These are phyloP conservation scores for Allium sativum DNA, from an alignment of 106 monocot genomes.

Conservation along the genomic window DNA sequence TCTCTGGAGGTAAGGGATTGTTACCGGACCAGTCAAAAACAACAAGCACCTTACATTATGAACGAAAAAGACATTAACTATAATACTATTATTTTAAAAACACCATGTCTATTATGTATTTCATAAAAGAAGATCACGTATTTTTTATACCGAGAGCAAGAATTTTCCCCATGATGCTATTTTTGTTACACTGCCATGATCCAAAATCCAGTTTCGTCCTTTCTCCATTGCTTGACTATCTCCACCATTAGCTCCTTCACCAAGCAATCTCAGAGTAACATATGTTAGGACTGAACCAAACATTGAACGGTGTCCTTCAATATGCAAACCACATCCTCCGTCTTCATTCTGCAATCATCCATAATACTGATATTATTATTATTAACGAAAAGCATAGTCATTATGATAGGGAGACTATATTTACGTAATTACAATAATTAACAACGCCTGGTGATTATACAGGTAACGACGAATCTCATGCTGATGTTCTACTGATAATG, in stretches of 20 bases:
- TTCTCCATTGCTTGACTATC: conserved; percentile 65
- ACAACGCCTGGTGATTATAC: conserved; percentile 30
- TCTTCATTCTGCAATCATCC: conserved; percentile 57
- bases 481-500: conserved; percentile 26
- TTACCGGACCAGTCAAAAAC: conserved; percentile 92
- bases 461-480: conserved; percentile 35
- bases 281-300: conserved; percentile 70
- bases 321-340: conserved; percentile 89
- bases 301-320: conserved; percentile 81
- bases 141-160: conserved; percentile 66
- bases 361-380: neutral
- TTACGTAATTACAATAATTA: neutral
- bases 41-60: conserved; percentile 68
- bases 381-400: too few relatives aligned
- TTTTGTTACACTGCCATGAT: conserved; percentile 57
- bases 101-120: too few relatives aligned
- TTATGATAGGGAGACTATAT: too few relatives aligned
- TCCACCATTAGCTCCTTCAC: conserved; percentile 51
- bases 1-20: conserved; percentile 85
- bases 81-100: too few relatives aligned
- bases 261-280: conserved; percentile 72
- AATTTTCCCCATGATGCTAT: conserved; percentile 87
- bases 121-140: neutral
- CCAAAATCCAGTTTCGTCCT: conserved; percentile 68
- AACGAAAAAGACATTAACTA: too few relatives aligned